Base-by-base conservation (phyloP, 2,329 filamentous ascomycete species). In the Ilyonectria destructans region DNA sequence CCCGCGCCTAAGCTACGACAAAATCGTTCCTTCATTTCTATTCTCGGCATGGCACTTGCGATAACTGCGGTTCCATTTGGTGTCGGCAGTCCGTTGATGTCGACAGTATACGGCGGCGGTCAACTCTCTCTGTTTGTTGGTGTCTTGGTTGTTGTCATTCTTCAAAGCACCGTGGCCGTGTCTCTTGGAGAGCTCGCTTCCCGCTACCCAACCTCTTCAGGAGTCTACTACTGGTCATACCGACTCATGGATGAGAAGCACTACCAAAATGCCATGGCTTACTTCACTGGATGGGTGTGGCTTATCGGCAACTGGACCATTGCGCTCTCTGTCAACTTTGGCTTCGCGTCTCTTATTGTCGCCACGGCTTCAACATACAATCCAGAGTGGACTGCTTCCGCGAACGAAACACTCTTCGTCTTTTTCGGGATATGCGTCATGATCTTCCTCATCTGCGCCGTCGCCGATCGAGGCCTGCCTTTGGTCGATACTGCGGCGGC, bases 141-240 rank as follows among this genome's bases (percentile, higher is more conserved):
- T 23, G 82, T 91, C 77, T 56, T 79, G 31, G 84, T 88, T 21
- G 87, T 89, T 40, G 88, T 90, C 57, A 75, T 93, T 65, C 93
- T 92, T 80, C 93, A 92, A 72, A 76, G 93, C 52, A 92, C 89
- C 76, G 86, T 93, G 61, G 90, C 91, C 26, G 86, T 90, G 7
- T 92, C 89, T 8, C 84, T 93, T 29, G 91, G 91, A 63, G 92
- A 94, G 78, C 93, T 92, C 74, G 84, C 92, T 56, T 91, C 89
- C 2, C 89, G 89, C 8, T 92, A 88, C 71, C 85, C 84, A 0
- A 86, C 84, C 7, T 87, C 87, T 13, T 87, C 87, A 72, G 90
- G 88, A 29, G 86, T 90, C 79, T 93, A 93, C 75, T 91, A 93
- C 80, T 93, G 91, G 91, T 91, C 91, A 6, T 90, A 91, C 67